Evolutionary conservation across 352 stramenopile genomes (phyloP).

Genomic region (Phytophthora pini): DNA sequence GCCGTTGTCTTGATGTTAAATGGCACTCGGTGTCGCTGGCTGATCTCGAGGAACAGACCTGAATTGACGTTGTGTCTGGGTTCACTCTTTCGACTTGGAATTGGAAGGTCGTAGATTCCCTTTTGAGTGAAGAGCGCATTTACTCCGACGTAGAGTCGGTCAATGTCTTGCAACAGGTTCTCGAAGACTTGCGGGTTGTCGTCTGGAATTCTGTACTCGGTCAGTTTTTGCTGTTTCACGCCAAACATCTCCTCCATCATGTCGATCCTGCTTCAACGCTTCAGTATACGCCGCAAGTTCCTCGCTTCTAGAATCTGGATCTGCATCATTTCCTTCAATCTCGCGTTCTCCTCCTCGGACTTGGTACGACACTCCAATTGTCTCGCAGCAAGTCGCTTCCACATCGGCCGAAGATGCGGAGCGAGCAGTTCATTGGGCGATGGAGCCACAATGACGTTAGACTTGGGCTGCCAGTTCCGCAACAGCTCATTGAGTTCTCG

Average conservation of each 20-base stretch:
- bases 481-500: constrained; percentile 17
- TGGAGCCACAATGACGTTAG: background rate
- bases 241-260: constrained; percentile 14
- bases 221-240: too few species aligned
- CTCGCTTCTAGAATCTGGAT: constrained; percentile 33
- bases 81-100: constrained; percentile 27
- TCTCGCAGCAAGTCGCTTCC: constrained; percentile 17
- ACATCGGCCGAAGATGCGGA: constrained; percentile 2
- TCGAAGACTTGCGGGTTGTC: constrained; percentile 23
- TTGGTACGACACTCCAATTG: constrained; percentile 19
- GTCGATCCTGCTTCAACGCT: constrained; percentile 30
- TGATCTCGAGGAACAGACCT: constrained; percentile 37
- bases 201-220: background rate
- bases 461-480: constrained; percentile 3
- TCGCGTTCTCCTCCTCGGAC: constrained; percentile 33
- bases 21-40: constrained; percentile 28
- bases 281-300: constrained; percentile 29
- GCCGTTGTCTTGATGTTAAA: constrained; percentile 19
- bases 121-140: constrained; percentile 25
- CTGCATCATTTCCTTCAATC: constrained; percentile 30
- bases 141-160: constrained; percentile 31
- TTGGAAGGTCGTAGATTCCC: constrained; percentile 19
- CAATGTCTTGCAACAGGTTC: constrained; percentile 19
- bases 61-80: constrained; percentile 15
- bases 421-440: background rate